Percentiles rank a stretch among this genome's conserved stretches.
Conservation (phyloP, 1,284 basidiomycete species). For the Cutaneotrichosporon sp. region DNA sequence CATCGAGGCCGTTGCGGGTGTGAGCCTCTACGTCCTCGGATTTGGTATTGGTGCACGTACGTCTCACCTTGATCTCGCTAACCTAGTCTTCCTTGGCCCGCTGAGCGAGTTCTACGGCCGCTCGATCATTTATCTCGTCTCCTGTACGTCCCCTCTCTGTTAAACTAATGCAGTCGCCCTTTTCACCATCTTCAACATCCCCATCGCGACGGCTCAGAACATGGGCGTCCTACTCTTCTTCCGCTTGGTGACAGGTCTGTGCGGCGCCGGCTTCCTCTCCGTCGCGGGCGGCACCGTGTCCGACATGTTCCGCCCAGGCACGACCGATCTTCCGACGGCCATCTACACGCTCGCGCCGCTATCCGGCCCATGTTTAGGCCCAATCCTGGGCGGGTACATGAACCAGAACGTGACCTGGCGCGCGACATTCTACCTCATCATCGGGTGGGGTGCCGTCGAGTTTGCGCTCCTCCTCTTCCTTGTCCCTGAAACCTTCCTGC, state of each 20-base stretch:
- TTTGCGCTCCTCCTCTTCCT: neutral
- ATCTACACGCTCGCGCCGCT: conserved; percentile 3
- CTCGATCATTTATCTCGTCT: neutral
- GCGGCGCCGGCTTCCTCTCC: neutral
- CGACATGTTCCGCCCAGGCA: neutral
- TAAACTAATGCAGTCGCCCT: neutral
- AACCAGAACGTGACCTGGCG: conserved; percentile 5
- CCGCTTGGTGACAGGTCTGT: neutral
- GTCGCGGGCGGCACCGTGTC: conserved; percentile 1
- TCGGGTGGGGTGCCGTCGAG: neutral
- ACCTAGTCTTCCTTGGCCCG: conserved; percentile 1
- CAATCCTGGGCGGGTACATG: neutral
- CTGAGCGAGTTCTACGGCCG: conserved; percentile 7
- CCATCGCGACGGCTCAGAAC: conserved; percentile 2
- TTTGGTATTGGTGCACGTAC: neutral
- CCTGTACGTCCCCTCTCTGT: neutral
- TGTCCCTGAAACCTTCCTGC: neutral
- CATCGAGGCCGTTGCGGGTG: neutral
- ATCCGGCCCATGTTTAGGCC: neutral
- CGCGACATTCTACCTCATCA: neutral
- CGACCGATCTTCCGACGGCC: neutral
- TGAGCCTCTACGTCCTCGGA: neutral
- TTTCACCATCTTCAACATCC: conserved; percentile 4
- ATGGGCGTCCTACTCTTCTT: neutral
- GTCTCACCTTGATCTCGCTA: neutral